Percentiles rank a stretch among this genome's conserved stretches.
Evolutionary conservation across 192 early-diverging fungal species (phyloP).

Genomic region (Linnemannia hyalina): DNA sequence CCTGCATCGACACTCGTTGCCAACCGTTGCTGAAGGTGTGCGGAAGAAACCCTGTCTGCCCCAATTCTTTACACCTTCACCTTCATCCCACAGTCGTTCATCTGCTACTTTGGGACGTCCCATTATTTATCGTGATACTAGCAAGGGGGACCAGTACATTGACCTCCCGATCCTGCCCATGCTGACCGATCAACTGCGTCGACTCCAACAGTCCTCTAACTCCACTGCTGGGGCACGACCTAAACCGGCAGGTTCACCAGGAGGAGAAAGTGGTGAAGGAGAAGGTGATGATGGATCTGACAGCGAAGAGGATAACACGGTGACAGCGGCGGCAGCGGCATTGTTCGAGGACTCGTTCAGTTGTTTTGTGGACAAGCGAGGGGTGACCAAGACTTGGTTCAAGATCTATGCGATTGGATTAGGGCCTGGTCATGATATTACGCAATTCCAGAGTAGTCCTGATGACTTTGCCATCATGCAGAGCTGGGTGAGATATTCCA

Average conservation of each 20-base stretch:
- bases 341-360: constrained; percentile 53
- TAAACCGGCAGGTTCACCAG: neutral
- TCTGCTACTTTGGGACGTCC: too few relatives aligned
- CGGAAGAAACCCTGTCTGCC: neutral
- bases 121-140: too few relatives aligned
- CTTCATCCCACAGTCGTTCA: neutral
- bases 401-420: constrained; percentile 63
- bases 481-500: constrained; percentile 62
- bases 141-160: neutral
- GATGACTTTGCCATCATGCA: constrained; percentile 67
- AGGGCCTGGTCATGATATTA: constrained; percentile 63
- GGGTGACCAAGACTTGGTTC: constrained; percentile 67
- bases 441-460: constrained; percentile 67
- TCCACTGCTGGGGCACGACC: neutral
- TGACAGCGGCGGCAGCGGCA: neutral
- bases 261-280: neutral
- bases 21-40: neutral
- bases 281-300: neutral
- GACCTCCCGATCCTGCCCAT: neutral
- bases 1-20: constrained; percentile 56
- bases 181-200: neutral
- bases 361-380: constrained; percentile 60
- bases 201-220: neutral
- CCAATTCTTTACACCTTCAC: neutral
- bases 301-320: neutral